A percentile compares a stretch with the other conserved stretches of the same genome.
Conservation (phyloP, 805 yeast species). For the Barnettozyma sp. region DNA sequence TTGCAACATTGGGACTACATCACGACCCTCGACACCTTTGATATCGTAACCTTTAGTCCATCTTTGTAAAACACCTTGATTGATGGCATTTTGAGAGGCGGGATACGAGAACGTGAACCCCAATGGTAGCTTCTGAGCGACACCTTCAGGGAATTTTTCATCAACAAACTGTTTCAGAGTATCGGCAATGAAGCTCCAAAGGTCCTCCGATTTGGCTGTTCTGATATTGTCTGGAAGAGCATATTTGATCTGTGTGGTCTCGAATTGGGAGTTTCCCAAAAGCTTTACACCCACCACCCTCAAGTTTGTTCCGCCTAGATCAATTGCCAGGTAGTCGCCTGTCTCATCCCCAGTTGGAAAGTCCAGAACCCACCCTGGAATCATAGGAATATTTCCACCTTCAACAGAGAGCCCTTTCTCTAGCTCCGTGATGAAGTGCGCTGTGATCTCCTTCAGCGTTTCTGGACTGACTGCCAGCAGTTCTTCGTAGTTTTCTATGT, state of each 20-base stretch:
- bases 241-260: slow-evolving; percentile 80
- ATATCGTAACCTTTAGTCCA: slow-evolving; percentile 99
- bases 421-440: slow-evolving; percentile 73
- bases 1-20: slow-evolving; percentile 89
- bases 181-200: slow-evolving; percentile 83
- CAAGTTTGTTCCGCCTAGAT: slow-evolving; percentile 95
- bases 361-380: slow-evolving; percentile 93
- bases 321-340: slow-evolving; percentile 89
- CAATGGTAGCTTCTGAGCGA: slow-evolving; percentile 55
- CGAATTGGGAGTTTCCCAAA: slow-evolving; percentile 78
- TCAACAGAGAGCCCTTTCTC: slow-evolving; percentile 68
- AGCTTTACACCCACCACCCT: slow-evolving; percentile 85
- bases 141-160: slow-evolving; percentile 65
- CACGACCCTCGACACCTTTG: slow-evolving; percentile 86
- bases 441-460: slow-evolving; percentile 57
- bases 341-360: slow-evolving; percentile 87
- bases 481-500: slow-evolving; percentile 50
- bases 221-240: slow-evolving; percentile 71
- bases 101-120: slow-evolving; percentile 97
- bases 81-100: slow-evolving; percentile 73
- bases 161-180: slow-evolving; percentile 64
- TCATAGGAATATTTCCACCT: slow-evolving; percentile 93
- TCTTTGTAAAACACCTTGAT: slow-evolving; percentile 81
- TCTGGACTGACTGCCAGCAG: slow-evolving; percentile 56
- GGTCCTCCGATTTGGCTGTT: slow-evolving; percentile 67